These are phyloP conservation scores for Crithidia fasciculata DNA, from an alignment of 208 protist species.

Conservation along the genomic window DNA sequence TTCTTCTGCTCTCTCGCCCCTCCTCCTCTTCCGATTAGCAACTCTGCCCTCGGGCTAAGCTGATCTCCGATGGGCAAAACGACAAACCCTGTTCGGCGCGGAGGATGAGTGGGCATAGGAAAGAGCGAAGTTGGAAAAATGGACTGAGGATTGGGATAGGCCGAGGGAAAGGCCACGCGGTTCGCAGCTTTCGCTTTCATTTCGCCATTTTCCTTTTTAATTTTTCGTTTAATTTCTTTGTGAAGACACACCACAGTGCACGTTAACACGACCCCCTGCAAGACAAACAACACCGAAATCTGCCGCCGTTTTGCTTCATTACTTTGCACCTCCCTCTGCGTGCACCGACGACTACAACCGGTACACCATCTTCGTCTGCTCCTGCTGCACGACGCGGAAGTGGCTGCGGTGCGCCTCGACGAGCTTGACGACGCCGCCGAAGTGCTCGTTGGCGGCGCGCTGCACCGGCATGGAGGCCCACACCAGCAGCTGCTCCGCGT, in stretches of 20 bases:
- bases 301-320: neutral
- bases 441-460: constrained; percentile 69
- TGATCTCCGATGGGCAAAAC: no score
- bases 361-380: constrained; percentile 59
- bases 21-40: no score
- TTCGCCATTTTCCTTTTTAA: neutral
- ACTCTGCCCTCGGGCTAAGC: no score
- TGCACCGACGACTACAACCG: neutral
- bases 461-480: constrained; percentile 79
- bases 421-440: constrained; percentile 66
- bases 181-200: neutral
- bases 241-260: neutral
- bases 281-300: neutral
- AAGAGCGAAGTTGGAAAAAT: neutral
- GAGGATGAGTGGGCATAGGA: neutral
- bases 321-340: no score
- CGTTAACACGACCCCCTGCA: neutral
- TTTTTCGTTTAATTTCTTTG: neutral
- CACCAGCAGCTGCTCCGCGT: constrained; percentile 66
- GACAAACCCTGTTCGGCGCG: no score
- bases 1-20: no score
- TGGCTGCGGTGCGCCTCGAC: constrained; percentile 51
- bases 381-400: constrained; percentile 62
- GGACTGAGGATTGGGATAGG: neutral
- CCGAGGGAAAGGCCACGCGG: neutral